These are phyloP conservation scores for Blastocystis sp. DNA, from an alignment of 352 stramenopile species.

Conservation along the genomic window DNA sequence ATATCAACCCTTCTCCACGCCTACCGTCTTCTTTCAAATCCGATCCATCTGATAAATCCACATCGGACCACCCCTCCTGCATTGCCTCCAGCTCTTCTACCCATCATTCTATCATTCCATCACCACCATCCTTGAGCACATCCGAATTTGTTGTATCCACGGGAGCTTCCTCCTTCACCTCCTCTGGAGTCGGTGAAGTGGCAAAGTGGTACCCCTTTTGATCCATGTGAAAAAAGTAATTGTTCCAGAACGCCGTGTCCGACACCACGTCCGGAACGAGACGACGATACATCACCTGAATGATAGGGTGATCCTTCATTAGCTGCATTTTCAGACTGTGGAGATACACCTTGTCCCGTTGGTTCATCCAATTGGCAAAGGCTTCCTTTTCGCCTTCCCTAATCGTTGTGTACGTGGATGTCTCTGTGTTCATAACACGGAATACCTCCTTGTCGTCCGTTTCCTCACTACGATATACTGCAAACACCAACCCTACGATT, in stretches of 20 bases:
- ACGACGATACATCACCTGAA: slow-evolving; percentile 13
- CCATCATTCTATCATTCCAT: neutral
- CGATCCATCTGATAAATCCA: neutral
- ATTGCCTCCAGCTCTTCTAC: neutral
- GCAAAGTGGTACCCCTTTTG: neutral
- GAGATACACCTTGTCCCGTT: neutral
- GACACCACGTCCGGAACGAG: neutral
- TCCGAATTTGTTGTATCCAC: neutral
- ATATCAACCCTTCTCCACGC: neutral
- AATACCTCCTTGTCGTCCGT: neutral
- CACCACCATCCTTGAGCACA: too few species aligned
- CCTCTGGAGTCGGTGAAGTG: neutral
- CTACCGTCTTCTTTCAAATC: neutral
- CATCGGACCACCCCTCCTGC: slow-evolving; percentile 7
- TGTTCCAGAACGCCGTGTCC: neutral
- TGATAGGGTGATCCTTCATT: slow-evolving; percentile 6
- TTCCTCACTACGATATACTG: neutral
- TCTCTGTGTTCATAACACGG: neutral
- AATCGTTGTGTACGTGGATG: neutral
- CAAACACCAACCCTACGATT: neutral
- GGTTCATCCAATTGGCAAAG: neutral
- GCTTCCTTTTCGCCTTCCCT: neutral
- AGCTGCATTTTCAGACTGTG: neutral
- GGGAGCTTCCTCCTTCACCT: neutral
- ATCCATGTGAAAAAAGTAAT: slow-evolving; percentile 20